Evolutionary conservation across 2,329 filamentous ascomycete species (phyloP).

Genomic region (Monosporascus sp.): DNA sequence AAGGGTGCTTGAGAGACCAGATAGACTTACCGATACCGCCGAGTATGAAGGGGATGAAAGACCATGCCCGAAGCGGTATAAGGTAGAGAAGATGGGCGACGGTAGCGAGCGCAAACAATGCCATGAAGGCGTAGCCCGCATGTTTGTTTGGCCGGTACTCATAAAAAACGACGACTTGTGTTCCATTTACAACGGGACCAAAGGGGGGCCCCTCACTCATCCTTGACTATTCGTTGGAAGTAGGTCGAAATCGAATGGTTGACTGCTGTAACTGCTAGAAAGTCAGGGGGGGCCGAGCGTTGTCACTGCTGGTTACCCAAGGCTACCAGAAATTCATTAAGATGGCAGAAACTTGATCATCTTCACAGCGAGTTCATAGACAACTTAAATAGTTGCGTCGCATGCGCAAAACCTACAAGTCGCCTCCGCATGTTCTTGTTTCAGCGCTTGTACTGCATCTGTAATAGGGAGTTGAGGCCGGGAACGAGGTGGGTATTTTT

Average conservation of each 20-base stretch:
- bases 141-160: constrained; percentile 9
- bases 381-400: background rate
- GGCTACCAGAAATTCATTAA: background rate
- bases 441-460: background rate
- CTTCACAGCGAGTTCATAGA: background rate
- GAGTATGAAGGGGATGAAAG: constrained; percentile 13
- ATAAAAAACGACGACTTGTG: constrained; percentile 14
- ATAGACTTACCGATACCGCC: constrained; percentile 8
- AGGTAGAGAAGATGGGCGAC: constrained; percentile 9
- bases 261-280: no score
- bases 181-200: constrained; percentile 10
- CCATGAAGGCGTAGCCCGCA: constrained; percentile 11
- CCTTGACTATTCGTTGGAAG: background rate
- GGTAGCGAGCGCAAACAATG: constrained; percentile 9
- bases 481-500: background rate
- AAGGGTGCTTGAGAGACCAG: background rate
- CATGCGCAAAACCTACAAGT: background rate
- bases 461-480: background rate
- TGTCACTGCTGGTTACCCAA: background rate
- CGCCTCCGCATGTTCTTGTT: background rate
- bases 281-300: no score
- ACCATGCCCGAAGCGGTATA: constrained; percentile 10
- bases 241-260: background rate
- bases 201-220: constrained; percentile 3
- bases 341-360: background rate